phyloP scores from a whole-genome alignment of 1,284 basidiomycete genomes.

The Chondrostereum purpureum region DNA sequence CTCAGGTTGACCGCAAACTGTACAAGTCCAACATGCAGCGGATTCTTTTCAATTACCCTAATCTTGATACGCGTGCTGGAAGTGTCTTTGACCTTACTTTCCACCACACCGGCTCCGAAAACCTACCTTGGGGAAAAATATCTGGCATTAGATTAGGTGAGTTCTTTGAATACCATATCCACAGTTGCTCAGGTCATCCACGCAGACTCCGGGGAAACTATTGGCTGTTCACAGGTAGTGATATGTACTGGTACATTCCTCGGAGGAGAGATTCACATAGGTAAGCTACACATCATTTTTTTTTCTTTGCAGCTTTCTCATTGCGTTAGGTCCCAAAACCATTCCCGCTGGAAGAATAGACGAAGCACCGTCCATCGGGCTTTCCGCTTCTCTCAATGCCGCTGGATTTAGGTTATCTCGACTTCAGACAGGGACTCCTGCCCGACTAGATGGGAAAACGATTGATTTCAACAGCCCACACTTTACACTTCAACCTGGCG shows the following conservation, averaged over 20 bases:
- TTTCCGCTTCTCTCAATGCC: slow-evolving; percentile 67
- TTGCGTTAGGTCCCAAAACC: slow-evolving; percentile 52
- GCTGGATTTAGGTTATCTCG: slow-evolving; percentile 80
- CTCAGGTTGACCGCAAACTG: slow-evolving; percentile 79
- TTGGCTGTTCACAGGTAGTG: slow-evolving; percentile 75
- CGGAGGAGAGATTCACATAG: slow-evolving; percentile 84
- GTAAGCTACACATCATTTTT: slow-evolving; percentile 26
- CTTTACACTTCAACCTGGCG: slow-evolving; percentile 59
- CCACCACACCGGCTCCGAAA: slow-evolving; percentile 34
- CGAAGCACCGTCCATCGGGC: slow-evolving; percentile 66
- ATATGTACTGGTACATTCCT: slow-evolving; percentile 90
- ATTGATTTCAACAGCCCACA: slow-evolving; percentile 55
- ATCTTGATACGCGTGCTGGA: slow-evolving; percentile 64
- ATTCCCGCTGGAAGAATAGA: slow-evolving; percentile 81
- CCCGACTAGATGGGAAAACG: slow-evolving; percentile 63
- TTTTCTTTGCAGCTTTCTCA: too few species aligned
- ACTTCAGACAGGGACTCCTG: slow-evolving; percentile 87
- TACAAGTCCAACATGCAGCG: slow-evolving; percentile 82
- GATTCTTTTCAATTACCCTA: slow-evolving; percentile 55
- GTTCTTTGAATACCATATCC: slow-evolving; percentile 11
- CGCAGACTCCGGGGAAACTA: slow-evolving; percentile 68
- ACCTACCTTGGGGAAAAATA: slow-evolving; percentile 44
- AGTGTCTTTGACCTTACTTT: slow-evolving; percentile 79
- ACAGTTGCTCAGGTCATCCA: not conserved
- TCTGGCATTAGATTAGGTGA: slow-evolving; percentile 68